Conservation (phyloP, 2,329 filamentous ascomycete species). For the Colletotrichum sp. region DNA sequence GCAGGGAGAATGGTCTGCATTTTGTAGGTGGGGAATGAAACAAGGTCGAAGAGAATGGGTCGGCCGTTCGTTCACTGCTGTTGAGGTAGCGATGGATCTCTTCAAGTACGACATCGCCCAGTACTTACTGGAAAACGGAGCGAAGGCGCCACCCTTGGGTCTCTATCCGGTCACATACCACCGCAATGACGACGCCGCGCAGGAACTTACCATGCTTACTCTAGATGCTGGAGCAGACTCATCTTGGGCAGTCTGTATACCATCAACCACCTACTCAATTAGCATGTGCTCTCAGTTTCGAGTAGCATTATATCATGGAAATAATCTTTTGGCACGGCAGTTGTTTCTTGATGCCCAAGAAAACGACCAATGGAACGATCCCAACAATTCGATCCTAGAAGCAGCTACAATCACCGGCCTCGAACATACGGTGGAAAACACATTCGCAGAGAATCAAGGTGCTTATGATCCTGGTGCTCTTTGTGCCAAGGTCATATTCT, state of each 20-base stretch:
- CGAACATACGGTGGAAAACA: too few species aligned
- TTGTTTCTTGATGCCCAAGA: not conserved
- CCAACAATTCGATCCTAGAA: not conserved
- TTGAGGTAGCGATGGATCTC: not conserved
- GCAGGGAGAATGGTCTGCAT: too few species aligned
- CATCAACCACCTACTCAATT: too few species aligned
- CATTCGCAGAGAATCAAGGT: not conserved
- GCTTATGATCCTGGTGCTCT: not conserved
- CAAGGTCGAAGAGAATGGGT: too few species aligned
- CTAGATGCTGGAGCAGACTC: not conserved
- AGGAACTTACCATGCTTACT: not conserved
- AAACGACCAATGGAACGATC: not conserved
- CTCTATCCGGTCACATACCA: fast-evolving
- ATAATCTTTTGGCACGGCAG: fast-evolving
- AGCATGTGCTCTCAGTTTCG: too few species aligned
- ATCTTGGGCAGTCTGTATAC: not conserved
- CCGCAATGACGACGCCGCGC: not conserved
- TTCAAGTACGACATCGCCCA: not conserved
- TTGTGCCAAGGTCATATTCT: not conserved
- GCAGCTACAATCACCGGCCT: not conserved
- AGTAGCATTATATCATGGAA: too few species aligned
- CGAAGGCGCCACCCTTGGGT: not conserved
- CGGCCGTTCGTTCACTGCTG: not conserved
- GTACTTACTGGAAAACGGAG: not conserved
- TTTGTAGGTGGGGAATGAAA: too few species aligned